Evolutionary conservation across 257 asterid genomes (phyloP).

Genomic region (Paulownia fortunei): DNA sequence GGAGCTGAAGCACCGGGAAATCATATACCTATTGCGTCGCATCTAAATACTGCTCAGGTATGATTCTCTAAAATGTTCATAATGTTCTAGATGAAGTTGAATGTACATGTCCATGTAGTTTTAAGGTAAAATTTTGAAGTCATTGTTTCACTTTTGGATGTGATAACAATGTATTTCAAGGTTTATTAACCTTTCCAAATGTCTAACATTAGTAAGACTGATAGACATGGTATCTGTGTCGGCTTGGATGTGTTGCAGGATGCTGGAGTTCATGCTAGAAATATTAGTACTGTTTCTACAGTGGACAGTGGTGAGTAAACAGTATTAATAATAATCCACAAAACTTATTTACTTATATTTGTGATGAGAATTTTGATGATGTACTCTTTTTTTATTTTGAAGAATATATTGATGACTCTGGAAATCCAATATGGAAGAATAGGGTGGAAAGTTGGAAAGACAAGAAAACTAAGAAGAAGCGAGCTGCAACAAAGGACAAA

Average conservation of each 20-base stretch:
- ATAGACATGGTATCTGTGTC: background rate
- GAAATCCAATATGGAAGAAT: constrained; percentile 98
- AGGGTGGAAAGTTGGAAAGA: constrained; percentile 99
- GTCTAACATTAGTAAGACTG: background rate
- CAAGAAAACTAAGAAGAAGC: constrained; percentile 82
- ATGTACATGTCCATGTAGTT: background rate
- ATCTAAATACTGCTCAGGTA: constrained; percentile 51
- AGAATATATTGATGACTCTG: constrained; percentile 79
- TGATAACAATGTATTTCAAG: background rate
- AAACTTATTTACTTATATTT: background rate
- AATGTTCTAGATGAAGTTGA: background rate
- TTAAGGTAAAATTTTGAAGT: background rate
- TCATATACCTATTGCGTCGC: constrained; percentile 47
- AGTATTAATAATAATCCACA: background rate
- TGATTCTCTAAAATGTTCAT: background rate
- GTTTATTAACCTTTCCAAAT: background rate
- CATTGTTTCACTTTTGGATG: background rate
- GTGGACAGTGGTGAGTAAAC: constrained; percentile 84
- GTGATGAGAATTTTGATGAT: constrained; percentile 7
- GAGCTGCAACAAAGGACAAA: constrained; percentile 46
- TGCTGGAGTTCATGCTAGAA: constrained; percentile 87
- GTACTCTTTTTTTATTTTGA: constrained; percentile 29
- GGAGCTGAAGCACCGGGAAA: constrained; percentile 47
- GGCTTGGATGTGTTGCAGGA: constrained; percentile 54
- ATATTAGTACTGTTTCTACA: constrained; percentile 83